Percentiles rank a stretch among this genome's conserved stretches.
Evolutionary conservation across 441 rosid species (phyloP).

Genomic region (Bocquillonia castaneifolia): DNA sequence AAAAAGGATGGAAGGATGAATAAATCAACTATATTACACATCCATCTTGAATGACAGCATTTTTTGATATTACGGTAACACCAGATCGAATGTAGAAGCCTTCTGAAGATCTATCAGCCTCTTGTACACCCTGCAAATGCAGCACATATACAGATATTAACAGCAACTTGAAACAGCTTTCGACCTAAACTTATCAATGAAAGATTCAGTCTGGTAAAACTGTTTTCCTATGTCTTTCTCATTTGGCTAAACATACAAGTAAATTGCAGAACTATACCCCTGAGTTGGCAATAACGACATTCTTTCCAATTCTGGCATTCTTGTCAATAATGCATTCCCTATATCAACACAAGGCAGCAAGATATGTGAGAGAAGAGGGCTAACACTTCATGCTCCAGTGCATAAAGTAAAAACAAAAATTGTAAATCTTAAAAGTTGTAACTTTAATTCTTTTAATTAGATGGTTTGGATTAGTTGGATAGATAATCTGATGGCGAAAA

Average conservation of each 20-base stretch:
- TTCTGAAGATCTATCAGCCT: slow-evolving; percentile 77
- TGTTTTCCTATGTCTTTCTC: no score
- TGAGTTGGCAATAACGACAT: slow-evolving; percentile 73
- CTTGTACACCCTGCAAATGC: slow-evolving; percentile 67
- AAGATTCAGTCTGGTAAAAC: neutral
- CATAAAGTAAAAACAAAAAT: no score
- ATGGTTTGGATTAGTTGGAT: no score
- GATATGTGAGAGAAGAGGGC: neutral
- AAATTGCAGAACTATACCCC: slow-evolving; percentile 43
- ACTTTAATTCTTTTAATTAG: no score
- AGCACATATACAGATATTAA: neutral
- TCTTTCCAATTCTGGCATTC: slow-evolving; percentile 88
- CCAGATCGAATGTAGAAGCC: slow-evolving; percentile 89
- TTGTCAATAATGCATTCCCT: slow-evolving; percentile 95
- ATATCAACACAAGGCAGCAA: slow-evolving; percentile 17
- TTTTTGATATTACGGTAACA: slow-evolving; percentile 57
- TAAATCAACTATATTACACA: slow-evolving; percentile 42
- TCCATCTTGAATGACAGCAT: slow-evolving; percentile 63
- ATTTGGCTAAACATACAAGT: neutral
- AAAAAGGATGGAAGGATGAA: slow-evolving; percentile 18
- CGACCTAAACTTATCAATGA: neutral
- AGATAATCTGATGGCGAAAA: no score
- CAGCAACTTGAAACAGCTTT: neutral
- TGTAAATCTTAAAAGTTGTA: no score
- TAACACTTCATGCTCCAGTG: no score